Evolutionary conservation across 306 rosid species (phyloP).

Genomic region (Inga oerstediana): DNA sequence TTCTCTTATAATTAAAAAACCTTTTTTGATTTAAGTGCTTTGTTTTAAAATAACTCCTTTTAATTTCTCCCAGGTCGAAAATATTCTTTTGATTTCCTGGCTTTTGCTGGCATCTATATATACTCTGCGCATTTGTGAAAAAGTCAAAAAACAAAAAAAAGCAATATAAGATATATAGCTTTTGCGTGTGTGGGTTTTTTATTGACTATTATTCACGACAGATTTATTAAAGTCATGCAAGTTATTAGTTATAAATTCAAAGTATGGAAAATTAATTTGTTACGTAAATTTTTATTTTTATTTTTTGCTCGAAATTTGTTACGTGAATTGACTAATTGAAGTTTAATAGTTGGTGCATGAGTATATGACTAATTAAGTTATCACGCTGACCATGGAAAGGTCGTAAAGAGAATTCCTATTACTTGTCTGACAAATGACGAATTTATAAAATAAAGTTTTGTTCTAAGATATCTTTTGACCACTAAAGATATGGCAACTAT

Average conservation of each 20-base stretch:
- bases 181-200: no score
- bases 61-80: background rate
- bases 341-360: background rate
- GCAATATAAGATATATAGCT: no score
- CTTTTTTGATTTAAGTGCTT: constrained; percentile 32
- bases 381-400: background rate
- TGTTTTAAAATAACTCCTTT: background rate
- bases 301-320: no score
- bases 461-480: background rate
- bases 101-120: background rate
- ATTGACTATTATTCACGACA: background rate
- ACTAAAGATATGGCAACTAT: background rate
- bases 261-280: background rate
- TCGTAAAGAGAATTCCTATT: background rate
- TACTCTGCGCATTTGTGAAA: background rate
- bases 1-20: constrained; percentile 14
- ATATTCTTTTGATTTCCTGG: background rate
- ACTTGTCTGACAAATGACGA: background rate
- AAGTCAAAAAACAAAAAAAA: background rate
- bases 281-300: background rate
- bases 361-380: background rate
- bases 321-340: background rate
- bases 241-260: background rate
- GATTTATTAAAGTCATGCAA: background rate
- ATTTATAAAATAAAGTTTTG: no score